Evolutionary conservation across 768 basidiomycete species (phyloP), one percentile per base, ranked within the genome.

Genomic region (Rhodotorula babjevae): DNA sequence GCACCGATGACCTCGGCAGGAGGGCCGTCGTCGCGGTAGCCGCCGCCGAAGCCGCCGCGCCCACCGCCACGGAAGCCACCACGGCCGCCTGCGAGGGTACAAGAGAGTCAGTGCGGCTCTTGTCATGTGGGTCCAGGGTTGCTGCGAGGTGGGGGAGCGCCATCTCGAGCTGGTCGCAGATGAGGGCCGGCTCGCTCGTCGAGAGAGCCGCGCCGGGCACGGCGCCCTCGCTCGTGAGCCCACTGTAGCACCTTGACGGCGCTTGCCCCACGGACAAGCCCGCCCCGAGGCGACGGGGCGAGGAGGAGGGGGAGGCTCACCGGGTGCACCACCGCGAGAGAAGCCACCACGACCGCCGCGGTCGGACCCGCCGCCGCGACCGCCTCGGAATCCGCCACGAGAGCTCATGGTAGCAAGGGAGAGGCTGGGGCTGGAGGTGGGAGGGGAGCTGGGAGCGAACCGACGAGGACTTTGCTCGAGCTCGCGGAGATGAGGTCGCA

Each of bases 1-100:
- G 68, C 47, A 83, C 83, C 83, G 42, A 81, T 80, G 23, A 84
- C 83, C 57, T 80, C 80, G 42, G 82, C 82, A n/a, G 83, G 83
- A 46, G 83, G 83, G 66, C 83, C 83, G 66, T 81, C 82, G 73
- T 74, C 72, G 53, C 69, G 72, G 31, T 31, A 33, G 44, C 81
- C 72, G 63, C 80, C 81, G 47, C 76, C 75, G 73, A 77, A 82
- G 65, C 82, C 82, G 36, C 82, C 81, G 44, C 81, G 76, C 44
- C 81, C 81, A 63, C 81, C 81, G 40, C 82, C 81, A 68, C 79
- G 65, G 11, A 78, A 71, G 21, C 78, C 78, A 27, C 75, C 75
- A 42, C 77, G 70, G 49, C 78, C 67, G 63, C 76, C 65, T 65
- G 60, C 1, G 25, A 2, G 27, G 33, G n/a, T 29, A 18, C 14